Evolutionary conservation across 1,284 basidiomycete genomes (phyloP), one percentile per base, ranked within the genome.

Genomic region (Marasmius fiardii): DNA sequence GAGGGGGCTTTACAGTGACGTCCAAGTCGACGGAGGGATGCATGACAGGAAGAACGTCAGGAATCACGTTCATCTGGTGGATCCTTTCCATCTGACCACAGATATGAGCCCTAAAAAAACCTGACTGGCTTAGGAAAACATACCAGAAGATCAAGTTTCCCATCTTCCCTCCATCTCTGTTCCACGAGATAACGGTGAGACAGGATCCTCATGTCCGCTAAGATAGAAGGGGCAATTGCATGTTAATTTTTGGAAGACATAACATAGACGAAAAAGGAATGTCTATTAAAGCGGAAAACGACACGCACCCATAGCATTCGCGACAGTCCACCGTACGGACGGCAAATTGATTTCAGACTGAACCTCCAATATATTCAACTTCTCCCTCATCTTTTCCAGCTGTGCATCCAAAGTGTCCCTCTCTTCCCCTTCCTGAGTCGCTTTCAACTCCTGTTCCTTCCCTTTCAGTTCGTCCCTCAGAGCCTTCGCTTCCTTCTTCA

Each of bases 31-130:
- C 68, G 8, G 82, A 82, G 0, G 94, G 93, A 51, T 81, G 81
- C 18, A 96, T 70, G 33, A 75, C 75, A 0, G 92, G 83, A 6
- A 98, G 68, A 1, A 95, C 74, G 68, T 98, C 96, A 0, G 96
- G 95, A 3, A 97, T 78, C 52, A 98, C 85, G 52, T 88, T 76
- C 92, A 98, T 93, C 72, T 94, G 88, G 64, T 90, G 79, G 47
- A 96, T 70, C 63, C 95, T 88, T 70, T 98, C 92, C 92, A 97
- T 97, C 86, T 94, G 65, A 34, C 43, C 45, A 7, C 58, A 51
- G 21, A 55, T 8, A 18, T 35, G 14, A 51, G 52, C 49, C 47
- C 63, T 35, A 51, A 37, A 49, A 26, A 8, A 44, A 52, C 59
- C 43, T 48, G 43, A 18, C 16, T 52, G 24, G 7, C 48, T n/a